Evolutionary conservation across 257 asterid species (phyloP), one percentile per base, ranked within the genome.

Genomic region (Haberlea rhodopensis): DNA sequence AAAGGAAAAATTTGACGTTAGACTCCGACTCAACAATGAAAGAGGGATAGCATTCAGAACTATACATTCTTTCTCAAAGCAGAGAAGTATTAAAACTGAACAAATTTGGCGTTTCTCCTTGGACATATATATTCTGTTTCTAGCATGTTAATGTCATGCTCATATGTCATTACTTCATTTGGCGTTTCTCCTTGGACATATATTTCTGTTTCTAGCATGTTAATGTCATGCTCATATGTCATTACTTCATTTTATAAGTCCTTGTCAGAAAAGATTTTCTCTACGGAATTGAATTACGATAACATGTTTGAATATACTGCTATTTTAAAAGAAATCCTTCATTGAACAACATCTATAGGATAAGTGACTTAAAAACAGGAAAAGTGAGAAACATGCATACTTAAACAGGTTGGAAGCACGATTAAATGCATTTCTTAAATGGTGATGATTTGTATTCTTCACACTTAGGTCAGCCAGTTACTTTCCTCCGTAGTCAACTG

Each of bases 381-480:
- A 40, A 15, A 31, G 37, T 19, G n/a, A 5, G 28, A 51, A 32
- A 24, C 8, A 57, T 48, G 26, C 22, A 23, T 48, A 64, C 25
- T 11, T 18, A 5, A 63, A 28, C 34, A 16, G 34, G 34, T 2
- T 13, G n/a, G 62, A 18, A 57, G 51, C 60, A 24, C 16, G 31
- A 53, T 43, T 13, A 60, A 26, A 23, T 20, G 20, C 45, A 28
- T 69, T 31, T 61, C 28, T 40, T 16, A 40, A 31, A 7, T 19
- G 13, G 24, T 59, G 57, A 23, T 51, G 26, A 66, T 57, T 59
- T 65, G 32, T 31, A 43, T 37, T 56, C 20, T 43, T 57, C 64
- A 74, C 37, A 46, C 25, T 63, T 37, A 29, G 26, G 16, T 24
- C 5, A 31, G 53, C 53, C 63, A 70, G 49, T 70, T 65, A 24